Conservation (phyloP, 75 land plant genomes). For the Sequoiadendron giganteum region DNA sequence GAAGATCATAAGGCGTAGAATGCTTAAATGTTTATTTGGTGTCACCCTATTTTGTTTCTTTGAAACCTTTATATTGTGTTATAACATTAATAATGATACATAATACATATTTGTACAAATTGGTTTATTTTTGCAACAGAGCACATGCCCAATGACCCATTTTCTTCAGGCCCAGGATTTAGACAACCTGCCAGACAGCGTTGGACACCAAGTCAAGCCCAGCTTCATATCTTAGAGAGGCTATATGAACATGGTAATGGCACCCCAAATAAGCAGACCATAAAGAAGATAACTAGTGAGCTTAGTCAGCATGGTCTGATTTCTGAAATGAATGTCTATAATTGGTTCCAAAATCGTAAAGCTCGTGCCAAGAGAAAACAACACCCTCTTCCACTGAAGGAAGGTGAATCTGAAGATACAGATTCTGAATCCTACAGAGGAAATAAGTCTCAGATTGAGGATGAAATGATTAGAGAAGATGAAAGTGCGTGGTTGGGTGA, state of each 20-base stretch:
- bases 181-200: conserved; percentile 42
- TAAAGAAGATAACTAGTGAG: conserved; percentile 47
- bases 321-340: conserved; percentile 50
- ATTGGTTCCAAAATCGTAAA: conserved; percentile 59
- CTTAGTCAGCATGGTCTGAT: conserved; percentile 48
- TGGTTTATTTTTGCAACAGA: background rate
- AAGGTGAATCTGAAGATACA: conserved; percentile 48
- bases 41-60: background rate
- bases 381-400: conserved; percentile 30
- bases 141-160: conserved; percentile 16
- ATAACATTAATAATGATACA: background rate
- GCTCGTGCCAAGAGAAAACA: conserved; percentile 52
- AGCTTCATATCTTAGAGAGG: conserved; percentile 48
- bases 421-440: conserved; percentile 34
- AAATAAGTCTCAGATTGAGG: conserved; percentile 26
- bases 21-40: background rate
- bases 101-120: background rate
- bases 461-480: conserved; percentile 15
- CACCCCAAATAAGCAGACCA: conserved; percentile 49
- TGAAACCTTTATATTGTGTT: background rate
- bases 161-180: conserved; percentile 21
- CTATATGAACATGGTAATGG: conserved; percentile 39
- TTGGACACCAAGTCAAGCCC: conserved; percentile 50
- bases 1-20: background rate
- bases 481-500: conserved; percentile 20